A percentile compares a stretch with the other conserved stretches of the same genome.
These are phyloP conservation scores for Wallacemonas sp. DNA, from an alignment of 208 protist genomes.

Conservation along the genomic window DNA sequence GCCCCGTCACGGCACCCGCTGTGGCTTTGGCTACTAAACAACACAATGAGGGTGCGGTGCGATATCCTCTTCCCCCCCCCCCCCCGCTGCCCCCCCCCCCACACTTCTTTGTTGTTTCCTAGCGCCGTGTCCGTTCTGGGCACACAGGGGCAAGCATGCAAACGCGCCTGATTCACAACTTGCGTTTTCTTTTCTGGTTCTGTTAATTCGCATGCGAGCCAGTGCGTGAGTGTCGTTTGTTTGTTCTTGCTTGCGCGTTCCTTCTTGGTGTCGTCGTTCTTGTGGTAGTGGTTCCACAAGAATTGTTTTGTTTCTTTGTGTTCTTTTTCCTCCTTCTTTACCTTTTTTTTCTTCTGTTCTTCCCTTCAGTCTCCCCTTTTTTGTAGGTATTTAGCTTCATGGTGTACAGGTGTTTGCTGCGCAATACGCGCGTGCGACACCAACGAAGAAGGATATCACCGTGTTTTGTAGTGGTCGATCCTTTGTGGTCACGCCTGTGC, in stretches of 20 bases:
- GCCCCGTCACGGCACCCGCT: conserved; percentile 76
- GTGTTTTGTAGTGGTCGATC: conserved; percentile 15
- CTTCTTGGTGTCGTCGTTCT: not conserved
- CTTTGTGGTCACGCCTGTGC: no score
- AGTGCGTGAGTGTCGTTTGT: not conserved
- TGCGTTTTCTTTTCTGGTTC: not conserved
- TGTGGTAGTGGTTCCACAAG: not conserved
- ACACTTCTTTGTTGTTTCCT: not conserved
- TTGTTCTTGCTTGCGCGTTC: conserved; percentile 3
- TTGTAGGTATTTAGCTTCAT: conserved; percentile 14
- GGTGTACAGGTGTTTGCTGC: no score
- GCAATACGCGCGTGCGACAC: no score
- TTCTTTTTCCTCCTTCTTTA: conserved; percentile 4
- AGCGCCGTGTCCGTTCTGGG: not conserved
- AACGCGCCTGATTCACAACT: no score
- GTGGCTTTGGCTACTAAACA: conserved; percentile 84
- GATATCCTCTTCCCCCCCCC: not conserved
- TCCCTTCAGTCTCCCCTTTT: conserved; percentile 11
- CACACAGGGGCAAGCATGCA: no score
- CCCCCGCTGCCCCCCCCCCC: not conserved
- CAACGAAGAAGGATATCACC: no score
- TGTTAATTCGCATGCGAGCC: not conserved
- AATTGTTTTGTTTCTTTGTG: not conserved
- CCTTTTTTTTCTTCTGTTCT: not conserved
- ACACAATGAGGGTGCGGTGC: not conserved